Evolutionary conservation across 1,139 yeast species (phyloP), one percentile per base, ranked within the genome.

Genomic region (Geotrichum carabidarum): DNA sequence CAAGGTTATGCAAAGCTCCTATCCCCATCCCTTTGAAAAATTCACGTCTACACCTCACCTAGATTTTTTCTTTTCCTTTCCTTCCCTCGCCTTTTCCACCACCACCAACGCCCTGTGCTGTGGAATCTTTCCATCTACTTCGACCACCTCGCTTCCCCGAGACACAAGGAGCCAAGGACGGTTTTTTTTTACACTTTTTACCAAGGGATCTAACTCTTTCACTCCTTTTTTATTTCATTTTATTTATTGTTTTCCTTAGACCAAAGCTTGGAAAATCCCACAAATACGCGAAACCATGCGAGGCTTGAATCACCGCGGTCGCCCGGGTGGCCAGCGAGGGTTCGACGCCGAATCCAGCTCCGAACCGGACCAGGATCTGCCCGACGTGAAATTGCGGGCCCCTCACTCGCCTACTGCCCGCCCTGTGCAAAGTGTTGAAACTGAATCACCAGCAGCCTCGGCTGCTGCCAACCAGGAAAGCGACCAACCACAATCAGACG

Each of bases 251-350:
- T 14, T 15, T 9, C 6, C 43, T 4, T 9, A 5, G 27, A 3
- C 27, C 3, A 22, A 22, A 22, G 27, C 27, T 22, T 22, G 27
- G 46, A 43, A 22, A 44, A 12, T n/a, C 34, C 14, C 12, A n/a
- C 27, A 31, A 15, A 31, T 8, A 43, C 46, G 35, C 46, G 46
- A 43, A 43, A n/a, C 27, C 40, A 44, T 44, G 48, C 48, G 48
- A 32, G 48, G 48, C 31, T 34, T 44, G 40, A 34, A 32, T 44
- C 48, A 44, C 37, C 40, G 40, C 48, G 48, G 48, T 9, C 48
- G 40, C 32, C 27, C 38, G 3, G 48, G 40, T 3, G 48, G 48
- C 14, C 48, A 44, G 30, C 48, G 30, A 34, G 40, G 38, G 48
- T 14, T 2, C 48, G 31, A 32, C 40, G 15, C 27, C 27, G 27